These are phyloP conservation scores for Microcyclospora tardicrescens DNA, from an alignment of 2,329 filamentous ascomycete genomes.

Conservation along the genomic window DNA sequence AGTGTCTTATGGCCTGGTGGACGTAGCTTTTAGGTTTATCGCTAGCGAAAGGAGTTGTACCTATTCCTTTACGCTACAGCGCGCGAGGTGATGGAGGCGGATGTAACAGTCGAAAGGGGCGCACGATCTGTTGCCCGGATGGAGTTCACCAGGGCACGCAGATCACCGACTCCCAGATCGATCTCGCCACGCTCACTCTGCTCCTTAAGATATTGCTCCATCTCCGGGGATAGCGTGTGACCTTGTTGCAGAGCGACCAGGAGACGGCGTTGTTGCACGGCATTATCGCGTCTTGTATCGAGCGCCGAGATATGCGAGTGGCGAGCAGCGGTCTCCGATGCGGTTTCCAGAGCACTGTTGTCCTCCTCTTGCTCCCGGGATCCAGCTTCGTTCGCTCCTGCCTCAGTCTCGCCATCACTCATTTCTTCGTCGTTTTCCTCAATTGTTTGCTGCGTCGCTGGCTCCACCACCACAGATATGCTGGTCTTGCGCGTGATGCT, in stretches of 20 bases:
- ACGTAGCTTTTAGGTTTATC: no score
- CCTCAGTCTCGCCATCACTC: constrained; percentile 9
- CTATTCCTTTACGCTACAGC: neutral
- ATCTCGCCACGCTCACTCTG: constrained; percentile 19
- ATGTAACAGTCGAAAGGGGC: neutral
- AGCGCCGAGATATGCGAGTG: constrained; percentile 16
- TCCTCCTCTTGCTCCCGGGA: constrained; percentile 6
- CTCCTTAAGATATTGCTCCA: constrained; percentile 25
- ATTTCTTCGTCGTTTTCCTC: constrained; percentile 15
- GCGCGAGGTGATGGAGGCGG: neutral
- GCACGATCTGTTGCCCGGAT: neutral
- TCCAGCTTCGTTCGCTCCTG: constrained; percentile 9
- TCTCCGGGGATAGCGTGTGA: constrained; percentile 19
- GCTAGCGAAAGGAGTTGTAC: neutral
- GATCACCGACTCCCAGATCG: constrained; percentile 5
- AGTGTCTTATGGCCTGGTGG: no score
- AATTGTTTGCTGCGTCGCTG: constrained; percentile 11
- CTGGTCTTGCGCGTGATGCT: constrained; percentile 22
- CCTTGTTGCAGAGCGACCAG: constrained; percentile 20
- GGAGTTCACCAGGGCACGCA: constrained; percentile 1
- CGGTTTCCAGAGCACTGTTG: constrained; percentile 9
- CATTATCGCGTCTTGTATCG: constrained; percentile 13
- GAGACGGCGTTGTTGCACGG: constrained; percentile 18
- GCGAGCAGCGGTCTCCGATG: constrained; percentile 11
- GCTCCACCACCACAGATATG: constrained; percentile 20